Evolutionary conservation across 2,329 filamentous ascomycete species (phyloP), one percentile per base, ranked within the genome.

Genomic region (Davidsoniella australis): DNA sequence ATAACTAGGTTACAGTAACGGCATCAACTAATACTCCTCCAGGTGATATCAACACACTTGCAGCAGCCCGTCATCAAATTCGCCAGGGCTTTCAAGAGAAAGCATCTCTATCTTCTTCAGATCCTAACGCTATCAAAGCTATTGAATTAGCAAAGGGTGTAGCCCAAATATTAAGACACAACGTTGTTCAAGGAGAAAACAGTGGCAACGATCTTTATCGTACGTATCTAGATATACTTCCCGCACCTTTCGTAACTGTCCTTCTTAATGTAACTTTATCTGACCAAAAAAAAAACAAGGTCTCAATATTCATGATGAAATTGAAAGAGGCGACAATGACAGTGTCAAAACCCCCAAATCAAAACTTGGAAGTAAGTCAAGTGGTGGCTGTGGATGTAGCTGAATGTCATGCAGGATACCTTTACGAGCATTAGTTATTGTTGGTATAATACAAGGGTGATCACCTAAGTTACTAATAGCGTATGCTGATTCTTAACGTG

Each of bases 281-380:
- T 24, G 14, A 37, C 39, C 41, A n/a, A 47, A 41, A n/a, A 47
- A 41, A 18, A 5, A 6, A 4, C 18, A 29, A 95, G 87, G 82
- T 61, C 67, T 96, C 51, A 75, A 81, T 47, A 95, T 98, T 65
- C 91, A 96, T 63, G 75, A 94, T 54, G 69, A 94, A 56, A 98
- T 82, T 26, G 89, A 98, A 64, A 73, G 85, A 56, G 87, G 91
- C 48, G 84, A 96, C 65, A 98, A 98, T 61, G 87, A 95, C 57
- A 85, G 81, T 33, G 77, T 95, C 58, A 93, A 88, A 14, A 47
- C 39, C 20, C 29, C 52, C n/a, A 48, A 42, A 6, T 39, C 38
- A 20, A 50, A 41, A 14, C 14, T 16, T 12, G 29, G 41, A 5
- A 44, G 26, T 26, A 39, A 41, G 9, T 44, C 47, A n/a, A 48